Evolutionary conservation across 2,329 filamentous ascomycete genomes (phyloP), one percentile per base, ranked within the genome.

Genomic region (Hymenoscyphus occultus): DNA sequence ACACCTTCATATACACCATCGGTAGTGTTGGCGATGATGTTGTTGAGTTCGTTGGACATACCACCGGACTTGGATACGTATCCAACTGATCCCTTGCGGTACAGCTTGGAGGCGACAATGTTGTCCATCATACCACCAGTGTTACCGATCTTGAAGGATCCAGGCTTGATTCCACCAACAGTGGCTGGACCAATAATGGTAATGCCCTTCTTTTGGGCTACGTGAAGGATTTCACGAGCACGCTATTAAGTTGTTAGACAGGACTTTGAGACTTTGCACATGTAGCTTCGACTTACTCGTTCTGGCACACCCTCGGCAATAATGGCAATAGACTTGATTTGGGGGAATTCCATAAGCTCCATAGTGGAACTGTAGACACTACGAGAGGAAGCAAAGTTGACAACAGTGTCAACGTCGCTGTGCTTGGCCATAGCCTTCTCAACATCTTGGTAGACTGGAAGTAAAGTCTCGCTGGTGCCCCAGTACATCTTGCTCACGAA

Each of bases 401-500:
- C 95, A 69, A 99, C 91, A 65, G 93, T 93, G 79, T 99, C 95
- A 70, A 98, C 95, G 73, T 99, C 95, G 69, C 86, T 88, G 86
- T 99, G 95, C 89, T 99, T 99, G 80, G 87, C 87, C 78, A 97
- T 89, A 74, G 95, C 95, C 86, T 97, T 96, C 74, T 87, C 84
- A 60, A 93, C 90, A 77, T 92, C 87, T 84, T 99, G 94, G 87
- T 99, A 99, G 79, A 99, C 95, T 70, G 95, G 95, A 74, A 99
- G 88, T 71, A 99, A 89, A 69, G 95, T 99, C 86, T 99, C 95
- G 83, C 93, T 97, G 77, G 95, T 99, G 77, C 95, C 95, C 95
- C 95, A 99, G 91, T 99, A 99, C 95, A 99, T 98, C 90, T 99
- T 99, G 89, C 93, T 97, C 79, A 99, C 95, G 88, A 99, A 99